These are phyloP conservation scores for Umbellularia californica DNA, from an alignment of 164 flowering plant genomes.

Conservation along the genomic window DNA sequence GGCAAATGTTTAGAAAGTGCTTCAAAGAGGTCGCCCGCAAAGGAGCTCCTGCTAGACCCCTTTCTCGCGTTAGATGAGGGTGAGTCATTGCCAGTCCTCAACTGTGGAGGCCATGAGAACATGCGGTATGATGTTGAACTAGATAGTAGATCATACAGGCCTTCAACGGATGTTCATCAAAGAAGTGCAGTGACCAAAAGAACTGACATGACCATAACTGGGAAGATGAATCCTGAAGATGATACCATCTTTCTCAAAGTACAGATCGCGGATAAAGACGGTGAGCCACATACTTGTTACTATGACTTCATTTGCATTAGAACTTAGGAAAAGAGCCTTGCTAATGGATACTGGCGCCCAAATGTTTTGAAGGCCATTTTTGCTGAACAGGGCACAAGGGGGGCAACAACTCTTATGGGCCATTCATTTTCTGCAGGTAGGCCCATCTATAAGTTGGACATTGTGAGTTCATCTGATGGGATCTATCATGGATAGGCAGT, in stretches of 20 bases:
- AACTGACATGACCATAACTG: constrained; percentile 67
- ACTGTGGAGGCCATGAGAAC: neutral
- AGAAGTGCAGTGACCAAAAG: constrained; percentile 8
- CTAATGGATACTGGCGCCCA: neutral
- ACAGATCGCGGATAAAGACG: constrained; percentile 53
- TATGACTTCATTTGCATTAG: neutral
- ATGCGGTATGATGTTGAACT: neutral
- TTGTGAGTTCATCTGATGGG: too few relatives aligned
- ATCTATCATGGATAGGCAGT: too few relatives aligned
- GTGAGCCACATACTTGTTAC: constrained; percentile 25
- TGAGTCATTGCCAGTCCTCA: constrained; percentile 11
- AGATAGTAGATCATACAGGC: neutral
- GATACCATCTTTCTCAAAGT: constrained; percentile 72
- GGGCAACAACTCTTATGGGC: too few relatives aligned
- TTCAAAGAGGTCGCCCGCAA: constrained; percentile 62
- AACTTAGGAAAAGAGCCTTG: neutral
- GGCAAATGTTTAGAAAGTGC: constrained; percentile 61
- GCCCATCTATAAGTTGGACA: too few relatives aligned
- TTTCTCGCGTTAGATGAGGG: constrained; percentile 52
- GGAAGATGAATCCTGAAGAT: constrained; percentile 59
- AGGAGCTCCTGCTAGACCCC: constrained; percentile 60
- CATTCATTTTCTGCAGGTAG: too few relatives aligned
- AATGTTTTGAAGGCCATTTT: neutral
- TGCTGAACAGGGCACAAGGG: neutral
- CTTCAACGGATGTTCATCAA: neutral